Base-by-base conservation (phyloP, 2,329 filamentous ascomycete genomes). In the Penicillium sp. region DNA sequence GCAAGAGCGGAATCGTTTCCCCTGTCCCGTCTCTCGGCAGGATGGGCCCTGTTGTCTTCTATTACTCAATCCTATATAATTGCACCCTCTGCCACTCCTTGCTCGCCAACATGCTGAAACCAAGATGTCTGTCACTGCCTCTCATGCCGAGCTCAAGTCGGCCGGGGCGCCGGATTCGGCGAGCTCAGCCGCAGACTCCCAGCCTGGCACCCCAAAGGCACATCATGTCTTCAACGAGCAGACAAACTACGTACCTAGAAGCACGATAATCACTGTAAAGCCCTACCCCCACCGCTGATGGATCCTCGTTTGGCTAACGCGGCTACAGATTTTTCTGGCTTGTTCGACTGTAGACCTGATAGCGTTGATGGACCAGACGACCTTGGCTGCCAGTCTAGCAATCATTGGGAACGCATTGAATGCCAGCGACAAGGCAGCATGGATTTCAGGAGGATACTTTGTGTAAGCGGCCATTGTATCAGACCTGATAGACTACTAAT, bases 341-440 rank as follows among this genome's bases (percentile, higher is more conserved):
- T 86, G 84, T 63, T 81, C 84, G 49, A 84, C 78, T 23, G 82
- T 86, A 60, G 85, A 87, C 56, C 71, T 87, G 45, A 67, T 86
- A 35, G 83, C 85, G 0, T 74, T 86, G 54, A 85, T 86, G 76
- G 85, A 86, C 68, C 85, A 87, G 70, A 87, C 84, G 0, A 86
- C 83, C 2, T 73, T 87, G 35, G 85, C 84, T 0, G 79, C 82
- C 15, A 85, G 83, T 74, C 73, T 86, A 64, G 82, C 82, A 51
- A 85, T 85, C 54, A 81, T 87, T 26, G 82, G 82, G n/a, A 80
- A 80, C 62, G 77, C 82, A 0, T 71, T 87, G 5, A 74, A 81
- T 3, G 82, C 84, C 15, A 82, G 79, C 52, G 74, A 80, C 31
- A 79, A 86, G 62, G 78, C 81, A 0, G 82, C 84, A 0, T 87